Conservation (phyloP, 2,329 filamentous ascomycete genomes). For the Penicillium sclerotiorum region DNA sequence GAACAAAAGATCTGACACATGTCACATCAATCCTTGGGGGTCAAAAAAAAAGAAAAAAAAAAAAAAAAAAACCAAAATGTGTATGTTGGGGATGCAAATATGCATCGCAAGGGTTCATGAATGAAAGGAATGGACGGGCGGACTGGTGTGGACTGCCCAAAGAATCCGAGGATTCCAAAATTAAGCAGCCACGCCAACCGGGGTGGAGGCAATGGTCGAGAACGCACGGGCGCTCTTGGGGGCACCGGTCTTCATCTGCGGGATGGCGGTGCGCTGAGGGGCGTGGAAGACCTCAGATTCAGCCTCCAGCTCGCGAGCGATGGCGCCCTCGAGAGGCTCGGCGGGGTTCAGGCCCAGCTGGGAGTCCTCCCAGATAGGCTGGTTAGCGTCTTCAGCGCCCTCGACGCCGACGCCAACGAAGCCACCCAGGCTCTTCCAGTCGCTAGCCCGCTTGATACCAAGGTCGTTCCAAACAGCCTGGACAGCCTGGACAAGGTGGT, state of each 20-base stretch:
- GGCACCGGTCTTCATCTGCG: slow-evolving; percentile 28
- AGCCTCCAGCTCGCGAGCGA: slow-evolving; percentile 46
- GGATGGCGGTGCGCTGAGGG: slow-evolving; percentile 6
- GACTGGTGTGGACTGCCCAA: slow-evolving; percentile 6
- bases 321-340: slow-evolving; percentile 62
- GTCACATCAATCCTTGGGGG: too few relatives aligned
- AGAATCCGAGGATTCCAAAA: slow-evolving; percentile 1
- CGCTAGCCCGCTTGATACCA: slow-evolving; percentile 85
- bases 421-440: slow-evolving; percentile 88
- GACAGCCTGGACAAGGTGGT: slow-evolving; percentile 80
- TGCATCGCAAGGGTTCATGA: neutral
- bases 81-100: neutral
- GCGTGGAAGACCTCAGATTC: slow-evolving; percentile 13
- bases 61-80: neutral
- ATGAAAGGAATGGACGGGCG: slow-evolving; percentile 22
- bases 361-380: slow-evolving; percentile 87
- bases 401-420: slow-evolving; percentile 91
- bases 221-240: slow-evolving; percentile 22
- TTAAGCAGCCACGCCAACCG: slow-evolving; percentile 36
- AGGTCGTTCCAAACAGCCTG: slow-evolving; percentile 88
- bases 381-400: slow-evolving; percentile 57
- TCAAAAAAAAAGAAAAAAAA: too few relatives aligned
- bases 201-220: slow-evolving; percentile 25
- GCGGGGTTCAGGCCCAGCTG: slow-evolving; percentile 73
- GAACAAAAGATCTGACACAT: too few relatives aligned